Evolutionary conservation across 2,329 filamentous ascomycete genomes (phyloP).

Genomic region (Fusarium oxysporum): DNA sequence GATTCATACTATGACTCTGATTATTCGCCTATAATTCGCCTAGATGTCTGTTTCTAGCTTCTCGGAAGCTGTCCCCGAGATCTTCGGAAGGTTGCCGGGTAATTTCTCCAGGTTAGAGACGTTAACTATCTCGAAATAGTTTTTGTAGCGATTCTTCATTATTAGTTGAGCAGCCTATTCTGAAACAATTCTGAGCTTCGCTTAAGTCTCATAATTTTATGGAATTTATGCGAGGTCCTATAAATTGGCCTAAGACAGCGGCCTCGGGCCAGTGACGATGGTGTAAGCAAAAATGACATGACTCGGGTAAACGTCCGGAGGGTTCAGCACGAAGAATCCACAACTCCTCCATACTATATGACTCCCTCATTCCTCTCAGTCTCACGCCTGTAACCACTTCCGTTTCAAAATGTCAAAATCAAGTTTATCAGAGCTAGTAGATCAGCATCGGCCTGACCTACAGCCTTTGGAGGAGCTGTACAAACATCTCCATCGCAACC

Average conservation of each 20-base stretch:
- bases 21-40: fast-evolving
- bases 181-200: fast-evolving
- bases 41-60: fast-evolving
- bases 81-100: not conserved
- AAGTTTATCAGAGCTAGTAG: not conserved
- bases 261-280: not conserved
- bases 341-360: too few species aligned
- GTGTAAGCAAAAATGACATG: not conserved
- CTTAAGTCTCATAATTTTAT: fast-evolving
- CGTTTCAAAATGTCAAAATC: not conserved
- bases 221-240: not conserved
- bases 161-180: fast-evolving
- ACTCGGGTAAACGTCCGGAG: slow-evolving; percentile 5
- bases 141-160: fast-evolving
- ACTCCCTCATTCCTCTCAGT: fast-evolving
- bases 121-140: fast-evolving
- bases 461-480: slow-evolving; percentile 51
- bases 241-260: not conserved
- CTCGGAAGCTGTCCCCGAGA: not conserved
- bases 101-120: fast-evolving
- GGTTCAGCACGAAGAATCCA: not conserved
- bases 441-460: slow-evolving; percentile 12
- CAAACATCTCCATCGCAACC: slow-evolving; percentile 68
- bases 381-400: fast-evolving
- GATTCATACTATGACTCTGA: fast-evolving